Evolutionary conservation across 352 stramenopile genomes (phyloP).

Genomic region (Phytophthora megakarya): DNA sequence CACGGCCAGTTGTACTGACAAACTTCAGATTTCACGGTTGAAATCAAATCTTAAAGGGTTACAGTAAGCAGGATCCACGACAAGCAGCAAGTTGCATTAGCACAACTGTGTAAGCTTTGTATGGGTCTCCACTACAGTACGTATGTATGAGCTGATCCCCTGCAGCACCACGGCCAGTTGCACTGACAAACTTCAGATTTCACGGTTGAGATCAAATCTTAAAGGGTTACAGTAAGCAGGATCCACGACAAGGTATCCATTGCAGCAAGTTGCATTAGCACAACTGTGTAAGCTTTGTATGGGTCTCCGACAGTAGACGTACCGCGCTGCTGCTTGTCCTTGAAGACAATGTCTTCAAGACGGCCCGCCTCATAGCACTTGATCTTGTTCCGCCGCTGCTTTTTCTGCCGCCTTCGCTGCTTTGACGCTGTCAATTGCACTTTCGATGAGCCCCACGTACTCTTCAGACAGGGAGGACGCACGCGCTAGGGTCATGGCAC

Average conservation of each 20-base stretch:
- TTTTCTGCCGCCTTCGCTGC: slow-evolving; percentile 19
- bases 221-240: neutral
- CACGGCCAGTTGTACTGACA: slow-evolving; percentile 14
- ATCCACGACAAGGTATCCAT: slow-evolving; percentile 7
- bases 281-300: slow-evolving; percentile 6
- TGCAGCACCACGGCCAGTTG: too few relatives aligned
- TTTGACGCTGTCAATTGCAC: slow-evolving; percentile 22
- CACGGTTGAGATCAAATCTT: too few relatives aligned
- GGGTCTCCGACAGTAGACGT: neutral
- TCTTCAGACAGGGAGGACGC: slow-evolving; percentile 26
- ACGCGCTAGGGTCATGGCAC: slow-evolving; percentile 32
- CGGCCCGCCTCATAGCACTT: slow-evolving; percentile 10
- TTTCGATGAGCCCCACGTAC: slow-evolving; percentile 33
- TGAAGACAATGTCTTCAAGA: neutral
- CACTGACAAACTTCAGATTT: slow-evolving; percentile 35
- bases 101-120: slow-evolving; percentile 8
- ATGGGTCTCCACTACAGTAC: neutral
- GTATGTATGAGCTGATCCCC: neutral
- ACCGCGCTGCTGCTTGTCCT: slow-evolving; percentile 1
- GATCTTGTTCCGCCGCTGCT: slow-evolving; percentile 4
- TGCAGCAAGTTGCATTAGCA: neutral
- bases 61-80: neutral
- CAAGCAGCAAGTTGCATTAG: neutral
- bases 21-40: slow-evolving; percentile 26
- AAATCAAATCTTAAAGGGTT: too few relatives aligned